Evolutionary conservation across 306 rosid species (phyloP).

Genomic region (Adenanthera pavonina): DNA sequence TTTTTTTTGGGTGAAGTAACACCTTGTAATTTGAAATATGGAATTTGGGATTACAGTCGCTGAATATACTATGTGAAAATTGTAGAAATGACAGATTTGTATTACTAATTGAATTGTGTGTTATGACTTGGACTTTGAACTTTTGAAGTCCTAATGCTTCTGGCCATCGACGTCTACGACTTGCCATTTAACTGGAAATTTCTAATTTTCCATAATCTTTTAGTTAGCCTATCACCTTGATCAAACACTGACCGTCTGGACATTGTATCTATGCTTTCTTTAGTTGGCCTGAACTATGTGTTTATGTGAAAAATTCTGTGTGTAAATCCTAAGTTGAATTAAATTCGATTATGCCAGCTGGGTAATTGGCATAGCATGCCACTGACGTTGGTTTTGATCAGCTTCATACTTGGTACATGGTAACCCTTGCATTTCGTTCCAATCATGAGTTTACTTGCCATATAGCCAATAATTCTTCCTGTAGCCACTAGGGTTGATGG

Average conservation of each 20-base stretch:
- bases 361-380: neutral
- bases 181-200: neutral
- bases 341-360: neutral
- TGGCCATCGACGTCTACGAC: neutral
- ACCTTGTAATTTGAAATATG: neutral
- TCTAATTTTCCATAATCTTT: neutral
- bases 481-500: neutral
- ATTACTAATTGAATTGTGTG: neutral
- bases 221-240: too few relatives aligned
- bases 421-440: neutral
- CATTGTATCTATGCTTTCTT: neutral
- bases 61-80: neutral
- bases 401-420: neutral
- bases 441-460: neutral
- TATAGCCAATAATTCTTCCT: constrained; percentile 9
- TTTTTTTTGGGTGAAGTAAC: neutral
- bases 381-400: neutral
- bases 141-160: neutral
- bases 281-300: neutral
- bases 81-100: neutral
- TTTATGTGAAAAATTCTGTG: neutral
- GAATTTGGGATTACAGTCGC: neutral
- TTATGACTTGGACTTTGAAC: neutral
- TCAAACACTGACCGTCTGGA: neutral
- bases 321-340: neutral